A percentile compares a stretch with the other conserved stretches of the same genome.
phyloP scores from a whole-genome alignment of 805 yeast genomes.

The Diddensiella santjacobensis region DNA sequence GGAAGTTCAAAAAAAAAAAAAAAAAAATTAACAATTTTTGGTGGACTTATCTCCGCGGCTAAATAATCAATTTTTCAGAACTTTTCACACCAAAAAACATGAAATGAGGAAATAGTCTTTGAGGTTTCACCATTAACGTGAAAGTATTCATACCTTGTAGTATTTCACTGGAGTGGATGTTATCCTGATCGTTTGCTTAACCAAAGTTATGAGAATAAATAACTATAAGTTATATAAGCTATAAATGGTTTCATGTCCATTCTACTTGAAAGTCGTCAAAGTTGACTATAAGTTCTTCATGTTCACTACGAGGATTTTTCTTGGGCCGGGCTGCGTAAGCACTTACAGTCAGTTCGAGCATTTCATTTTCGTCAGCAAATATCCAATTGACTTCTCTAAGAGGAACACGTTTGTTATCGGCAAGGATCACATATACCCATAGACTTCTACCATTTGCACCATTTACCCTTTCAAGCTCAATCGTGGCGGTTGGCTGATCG shows the following conservation, averaged over 20 bases:
- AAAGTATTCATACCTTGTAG: too few species aligned
- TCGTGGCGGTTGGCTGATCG: constrained; percentile 1
- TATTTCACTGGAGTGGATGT: too few species aligned
- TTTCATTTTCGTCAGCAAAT: not conserved
- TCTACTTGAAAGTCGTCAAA: constrained; percentile 1
- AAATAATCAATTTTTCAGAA: too few species aligned
- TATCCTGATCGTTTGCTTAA: too few species aligned
- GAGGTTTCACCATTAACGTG: too few species aligned
- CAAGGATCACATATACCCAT: constrained; percentile 2
- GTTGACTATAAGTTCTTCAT: not conserved
- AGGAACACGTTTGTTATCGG: not conserved
- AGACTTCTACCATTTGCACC: not conserved
- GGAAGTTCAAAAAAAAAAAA: constrained; percentile 4
- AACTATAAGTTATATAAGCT: too few species aligned
- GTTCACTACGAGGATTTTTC: constrained; percentile 2
- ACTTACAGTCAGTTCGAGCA: not conserved
- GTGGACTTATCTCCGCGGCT: too few species aligned
- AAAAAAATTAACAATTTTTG: too few species aligned
- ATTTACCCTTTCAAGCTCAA: not conserved
- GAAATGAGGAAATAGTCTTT: too few species aligned
- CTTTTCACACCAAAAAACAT: too few species aligned
- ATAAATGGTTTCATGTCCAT: not conserved
- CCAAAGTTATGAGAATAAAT: too few species aligned
- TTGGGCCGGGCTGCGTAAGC: constrained; percentile 6
- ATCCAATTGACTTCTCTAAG: constrained; percentile 4